Conservation (phyloP, 179 eudicot genomes). For the Beta lomatogona region DNA sequence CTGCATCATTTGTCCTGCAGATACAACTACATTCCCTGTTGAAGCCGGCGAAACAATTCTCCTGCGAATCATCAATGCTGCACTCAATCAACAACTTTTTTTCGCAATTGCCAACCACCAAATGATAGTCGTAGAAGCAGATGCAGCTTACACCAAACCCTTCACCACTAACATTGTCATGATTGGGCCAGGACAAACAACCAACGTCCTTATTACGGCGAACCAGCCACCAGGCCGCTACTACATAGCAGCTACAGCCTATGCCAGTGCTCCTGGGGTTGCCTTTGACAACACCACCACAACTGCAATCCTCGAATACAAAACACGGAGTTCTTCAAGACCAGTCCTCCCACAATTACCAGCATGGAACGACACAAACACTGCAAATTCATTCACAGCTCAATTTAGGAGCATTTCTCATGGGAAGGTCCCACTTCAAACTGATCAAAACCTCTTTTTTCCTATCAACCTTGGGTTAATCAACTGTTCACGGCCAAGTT, state of each 20-base stretch:
- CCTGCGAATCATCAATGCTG: conserved; percentile 83
- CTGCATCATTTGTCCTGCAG: conserved; percentile 39
- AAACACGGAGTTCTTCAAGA: conserved; percentile 26
- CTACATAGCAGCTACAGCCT: conserved; percentile 85
- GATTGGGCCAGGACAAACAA: conserved; percentile 91
- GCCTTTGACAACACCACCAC: conserved; percentile 86
- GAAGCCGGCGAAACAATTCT: conserved; percentile 61
- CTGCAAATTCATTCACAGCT: conserved; percentile 52
- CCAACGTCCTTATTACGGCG: conserved; percentile 69
- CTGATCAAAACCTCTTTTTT: conserved; percentile 58
- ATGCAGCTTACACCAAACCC: conserved; percentile 67
- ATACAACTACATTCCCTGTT: conserved; percentile 46
- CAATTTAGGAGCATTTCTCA: conserved; percentile 43
- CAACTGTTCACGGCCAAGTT: conserved; percentile 58
- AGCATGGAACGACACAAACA: conserved; percentile 62
- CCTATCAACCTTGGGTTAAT: conserved; percentile 46
- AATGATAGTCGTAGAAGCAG: conserved; percentile 76
- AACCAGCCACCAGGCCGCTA: conserved; percentile 67
- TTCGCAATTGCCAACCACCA: conserved; percentile 78
- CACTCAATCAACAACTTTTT: conserved; percentile 89
- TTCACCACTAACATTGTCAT: conserved; percentile 65
- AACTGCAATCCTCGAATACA: conserved; percentile 80
- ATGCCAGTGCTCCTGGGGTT: conserved; percentile 55
- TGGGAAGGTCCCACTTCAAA: conserved; percentile 53
- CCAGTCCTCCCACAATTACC: conserved; percentile 60